Evolutionary conservation across 169 alveolate species (phyloP).

Genomic region (Cryptosporidium ubiquitum): DNA sequence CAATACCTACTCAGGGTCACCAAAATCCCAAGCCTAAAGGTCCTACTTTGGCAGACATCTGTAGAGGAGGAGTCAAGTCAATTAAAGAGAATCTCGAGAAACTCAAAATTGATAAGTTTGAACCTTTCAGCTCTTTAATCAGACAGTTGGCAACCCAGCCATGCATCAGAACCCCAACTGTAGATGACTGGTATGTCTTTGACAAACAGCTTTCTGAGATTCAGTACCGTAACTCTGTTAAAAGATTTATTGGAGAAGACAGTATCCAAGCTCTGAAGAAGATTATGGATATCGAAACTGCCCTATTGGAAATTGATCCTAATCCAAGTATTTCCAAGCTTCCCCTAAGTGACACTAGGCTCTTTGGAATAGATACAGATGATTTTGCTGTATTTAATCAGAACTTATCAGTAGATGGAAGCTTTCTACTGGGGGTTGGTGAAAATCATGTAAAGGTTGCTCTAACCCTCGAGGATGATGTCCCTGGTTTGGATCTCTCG

Average conservation of each 20-base stretch:
- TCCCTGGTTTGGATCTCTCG: constrained; percentile 14
- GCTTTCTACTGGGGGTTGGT: constrained; percentile 78
- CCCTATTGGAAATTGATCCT: constrained; percentile 77
- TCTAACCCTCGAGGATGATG: constrained; percentile 74
- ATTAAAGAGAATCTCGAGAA: constrained; percentile 59
- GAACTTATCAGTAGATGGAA: constrained; percentile 71
- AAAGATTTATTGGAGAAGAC: constrained; percentile 78
- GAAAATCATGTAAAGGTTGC: constrained; percentile 77
- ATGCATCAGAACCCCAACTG: constrained; percentile 58
- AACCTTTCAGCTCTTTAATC: constrained; percentile 29
- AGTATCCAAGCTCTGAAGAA: constrained; percentile 77
- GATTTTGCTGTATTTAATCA: constrained; percentile 78
- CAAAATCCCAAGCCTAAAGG: constrained; percentile 40
- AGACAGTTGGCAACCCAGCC: constrained; percentile 62
- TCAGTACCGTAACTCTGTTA: constrained; percentile 77
- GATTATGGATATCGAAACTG: constrained; percentile 78
- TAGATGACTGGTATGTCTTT: constrained; percentile 74
- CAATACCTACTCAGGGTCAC: not conserved
- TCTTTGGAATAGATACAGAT: constrained; percentile 78
- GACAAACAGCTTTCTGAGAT: constrained; percentile 62
- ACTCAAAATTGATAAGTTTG: constrained; percentile 38
- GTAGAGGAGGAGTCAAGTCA: constrained; percentile 32
- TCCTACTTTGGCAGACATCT: constrained; percentile 56
- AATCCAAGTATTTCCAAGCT: constrained; percentile 64
- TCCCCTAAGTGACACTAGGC: constrained; percentile 77